Conservation (phyloP, 768 basidiomycete species). For the Pleurotus cornucopiae region DNA sequence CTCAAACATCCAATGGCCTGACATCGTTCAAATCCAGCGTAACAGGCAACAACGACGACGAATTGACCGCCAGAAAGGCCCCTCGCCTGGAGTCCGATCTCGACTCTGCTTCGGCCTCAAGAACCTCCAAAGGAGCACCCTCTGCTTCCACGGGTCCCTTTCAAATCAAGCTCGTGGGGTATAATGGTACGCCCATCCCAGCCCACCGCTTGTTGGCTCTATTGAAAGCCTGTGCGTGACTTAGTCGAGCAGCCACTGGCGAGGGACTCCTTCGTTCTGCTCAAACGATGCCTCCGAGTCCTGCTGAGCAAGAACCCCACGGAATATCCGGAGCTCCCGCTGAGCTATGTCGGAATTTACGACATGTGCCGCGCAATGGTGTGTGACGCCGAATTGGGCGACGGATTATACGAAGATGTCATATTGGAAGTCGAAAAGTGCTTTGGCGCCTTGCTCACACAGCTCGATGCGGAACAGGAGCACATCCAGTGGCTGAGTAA, state of each 20-base stretch:
- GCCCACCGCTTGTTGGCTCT: neutral
- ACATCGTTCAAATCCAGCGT: slow-evolving; percentile 29
- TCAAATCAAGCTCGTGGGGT: slow-evolving; percentile 43
- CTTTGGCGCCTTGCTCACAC: slow-evolving; percentile 32
- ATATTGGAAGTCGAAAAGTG: slow-evolving; percentile 59
- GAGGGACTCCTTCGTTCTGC: slow-evolving; percentile 16
- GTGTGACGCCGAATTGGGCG: slow-evolving; percentile 46
- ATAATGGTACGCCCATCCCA: slow-evolving; percentile 27
- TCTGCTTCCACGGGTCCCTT: slow-evolving; percentile 33
- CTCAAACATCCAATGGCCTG: slow-evolving; percentile 49
- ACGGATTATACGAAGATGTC: slow-evolving; percentile 54
- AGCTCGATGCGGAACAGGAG: slow-evolving; percentile 28
- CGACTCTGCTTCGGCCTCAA: slow-evolving; percentile 64
- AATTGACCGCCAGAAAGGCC: slow-evolving; percentile 61
- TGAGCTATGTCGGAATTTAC: slow-evolving; percentile 57
- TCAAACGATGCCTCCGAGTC: slow-evolving; percentile 32
- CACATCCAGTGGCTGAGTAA: slow-evolving; percentile 51
- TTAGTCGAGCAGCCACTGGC: slow-evolving; percentile 13
- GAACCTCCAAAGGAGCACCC: slow-evolving; percentile 33
- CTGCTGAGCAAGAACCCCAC: slow-evolving; percentile 33
- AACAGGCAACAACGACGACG: slow-evolving; percentile 32
- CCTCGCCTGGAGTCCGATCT: slow-evolving; percentile 61
- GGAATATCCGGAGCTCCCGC: slow-evolving; percentile 28
- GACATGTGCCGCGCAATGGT: slow-evolving; percentile 54
- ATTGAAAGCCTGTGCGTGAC: neutral